phyloP scores from a whole-genome alignment of 2,329 filamentous ascomycete genomes.

The Escovopsis sp. region DNA sequence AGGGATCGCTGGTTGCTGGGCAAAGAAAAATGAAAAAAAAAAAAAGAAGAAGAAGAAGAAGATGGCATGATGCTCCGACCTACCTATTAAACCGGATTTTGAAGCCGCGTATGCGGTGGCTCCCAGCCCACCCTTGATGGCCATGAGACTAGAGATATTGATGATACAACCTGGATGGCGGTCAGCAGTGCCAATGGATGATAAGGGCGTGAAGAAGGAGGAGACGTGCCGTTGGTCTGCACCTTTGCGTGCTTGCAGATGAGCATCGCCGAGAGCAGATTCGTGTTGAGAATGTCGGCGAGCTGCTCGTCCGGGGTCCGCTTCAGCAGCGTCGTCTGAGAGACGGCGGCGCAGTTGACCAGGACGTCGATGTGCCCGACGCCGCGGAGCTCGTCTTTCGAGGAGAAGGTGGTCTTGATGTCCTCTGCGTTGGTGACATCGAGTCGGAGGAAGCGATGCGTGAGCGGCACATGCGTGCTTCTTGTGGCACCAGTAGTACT shows the following conservation, averaged over 20 bases:
- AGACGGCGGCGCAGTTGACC: conserved; percentile 67
- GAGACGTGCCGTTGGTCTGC: conserved; percentile 15
- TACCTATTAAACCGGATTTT: conserved; percentile 66
- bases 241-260: conserved; percentile 37
- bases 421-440: conserved; percentile 15
- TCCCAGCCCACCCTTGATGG: conserved; percentile 51
- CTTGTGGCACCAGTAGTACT: too few species aligned
- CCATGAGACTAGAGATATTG: conserved; percentile 68
- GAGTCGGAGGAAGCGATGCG: conserved; percentile 21
- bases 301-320: conserved; percentile 36
- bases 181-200: too few species aligned
- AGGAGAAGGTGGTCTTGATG: conserved; percentile 18
- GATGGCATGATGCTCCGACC: conserved; percentile 11
- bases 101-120: conserved; percentile 62
- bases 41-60: conserved; percentile 6
- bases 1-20: conserved; percentile 4
- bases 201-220: not conserved
- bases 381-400: conserved; percentile 1
- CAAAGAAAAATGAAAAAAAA: conserved; percentile 4
- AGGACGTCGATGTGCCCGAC: conserved; percentile 40
- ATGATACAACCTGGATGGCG: conserved; percentile 50
- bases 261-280: conserved; percentile 51
- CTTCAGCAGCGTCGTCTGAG: conserved; percentile 50
- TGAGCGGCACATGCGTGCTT: conserved; percentile 4
- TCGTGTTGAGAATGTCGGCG: conserved; percentile 48